phyloP scores from a whole-genome alignment of 306 rosid species.

The Citrullus amarus region DNA sequence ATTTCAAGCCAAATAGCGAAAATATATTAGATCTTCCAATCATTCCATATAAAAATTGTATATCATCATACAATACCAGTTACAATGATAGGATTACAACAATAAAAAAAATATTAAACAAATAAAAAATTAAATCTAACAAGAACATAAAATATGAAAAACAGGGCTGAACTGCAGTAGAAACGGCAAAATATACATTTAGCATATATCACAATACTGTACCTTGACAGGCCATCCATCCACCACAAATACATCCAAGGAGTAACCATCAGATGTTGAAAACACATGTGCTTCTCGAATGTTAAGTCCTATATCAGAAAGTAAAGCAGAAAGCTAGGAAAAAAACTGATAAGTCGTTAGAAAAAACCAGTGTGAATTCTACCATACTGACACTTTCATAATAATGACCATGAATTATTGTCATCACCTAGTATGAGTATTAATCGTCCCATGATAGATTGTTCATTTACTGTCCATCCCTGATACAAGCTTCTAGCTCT shows the following conservation, averaged over 20 bases:
- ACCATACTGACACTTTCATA: background rate
- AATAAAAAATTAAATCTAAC: background rate
- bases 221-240: conserved; percentile 68
- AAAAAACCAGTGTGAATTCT: conserved; percentile 1
- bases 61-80: background rate
- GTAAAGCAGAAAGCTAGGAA: conserved; percentile 46
- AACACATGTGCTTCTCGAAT: conserved; percentile 62
- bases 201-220: conserved; percentile 5
- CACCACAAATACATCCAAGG: conserved; percentile 48
- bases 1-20: background rate
- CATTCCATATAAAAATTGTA: background rate
- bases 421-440: background rate
- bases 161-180: background rate
- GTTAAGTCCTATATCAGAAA: conserved; percentile 54
- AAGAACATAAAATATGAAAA: background rate
- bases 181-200: background rate
- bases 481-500: background rate
- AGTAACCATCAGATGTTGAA: conserved; percentile 51
- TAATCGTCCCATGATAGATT: background rate
- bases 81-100: background rate
- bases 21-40: no score
- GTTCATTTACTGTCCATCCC: background rate
- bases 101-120: background rate
- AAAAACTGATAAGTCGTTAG: conserved; percentile 24
- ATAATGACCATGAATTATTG: background rate